Conservation (phyloP, 345 rosid species). For the Citrus maxima region DNA sequence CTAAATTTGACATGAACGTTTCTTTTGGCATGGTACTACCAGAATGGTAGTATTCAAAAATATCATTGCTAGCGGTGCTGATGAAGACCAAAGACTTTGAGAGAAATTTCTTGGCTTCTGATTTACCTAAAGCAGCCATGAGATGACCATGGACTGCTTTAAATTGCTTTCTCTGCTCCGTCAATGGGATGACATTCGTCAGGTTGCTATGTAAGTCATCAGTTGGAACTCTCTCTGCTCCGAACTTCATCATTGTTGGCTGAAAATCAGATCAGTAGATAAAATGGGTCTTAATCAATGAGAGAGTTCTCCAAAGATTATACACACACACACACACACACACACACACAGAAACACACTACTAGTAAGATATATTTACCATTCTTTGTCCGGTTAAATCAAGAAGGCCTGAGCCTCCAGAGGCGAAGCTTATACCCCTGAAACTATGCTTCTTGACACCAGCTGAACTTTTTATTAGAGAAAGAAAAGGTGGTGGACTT, state of each 20-base stretch:
- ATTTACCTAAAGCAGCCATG: conserved; percentile 18
- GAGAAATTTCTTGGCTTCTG: conserved; percentile 20
- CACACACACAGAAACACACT: background rate
- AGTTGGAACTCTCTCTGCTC: background rate
- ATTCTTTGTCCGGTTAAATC: conserved; percentile 27
- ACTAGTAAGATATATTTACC: conserved; percentile 3
- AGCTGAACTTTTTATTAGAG: conserved; percentile 24
- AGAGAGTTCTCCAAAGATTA: background rate
- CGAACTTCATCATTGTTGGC: conserved; percentile 4
- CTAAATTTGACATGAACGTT: conserved; percentile 34
- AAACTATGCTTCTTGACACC: conserved; percentile 24
- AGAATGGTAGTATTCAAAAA: conserved; percentile 32
- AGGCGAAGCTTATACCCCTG: conserved; percentile 48
- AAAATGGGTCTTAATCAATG: background rate
- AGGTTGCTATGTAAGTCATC: background rate
- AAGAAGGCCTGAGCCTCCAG: conserved; percentile 54
- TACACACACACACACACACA: background rate
- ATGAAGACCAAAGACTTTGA: conserved; percentile 46
- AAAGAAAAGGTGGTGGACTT: conserved; percentile 46
- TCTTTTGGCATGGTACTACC: conserved; percentile 16
- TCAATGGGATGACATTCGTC: conserved; percentile 30
- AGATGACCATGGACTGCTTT: conserved; percentile 16
- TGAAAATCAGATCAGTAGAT: background rate
- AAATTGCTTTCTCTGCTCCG: conserved; percentile 41
- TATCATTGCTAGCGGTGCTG: conserved; percentile 53